Percentiles rank a stretch among this genome's conserved stretches.
These are phyloP conservation scores for Vitis hybrid DNA, from an alignment of 177 flowering plant genomes.

Conservation along the genomic window DNA sequence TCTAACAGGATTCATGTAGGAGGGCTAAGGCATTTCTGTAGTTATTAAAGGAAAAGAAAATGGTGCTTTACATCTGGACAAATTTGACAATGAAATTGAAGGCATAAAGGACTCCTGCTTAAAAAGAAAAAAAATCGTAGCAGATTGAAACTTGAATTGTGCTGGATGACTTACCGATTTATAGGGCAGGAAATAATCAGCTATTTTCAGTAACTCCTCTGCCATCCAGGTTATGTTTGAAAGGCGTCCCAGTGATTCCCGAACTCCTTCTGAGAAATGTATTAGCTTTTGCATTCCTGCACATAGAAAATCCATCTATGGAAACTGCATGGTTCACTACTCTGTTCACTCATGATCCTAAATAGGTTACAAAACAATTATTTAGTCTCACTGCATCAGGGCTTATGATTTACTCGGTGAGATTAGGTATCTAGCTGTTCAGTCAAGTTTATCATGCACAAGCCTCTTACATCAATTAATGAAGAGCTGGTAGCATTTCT, in stretches of 20 bases:
- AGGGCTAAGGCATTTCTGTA: neutral
- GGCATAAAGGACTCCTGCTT: no score
- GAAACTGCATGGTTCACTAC: neutral
- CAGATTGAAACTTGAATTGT: neutral
- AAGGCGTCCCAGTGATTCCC: constrained; percentile 76
- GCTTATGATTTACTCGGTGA: no score
- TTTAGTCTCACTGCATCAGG: no score
- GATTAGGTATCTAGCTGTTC: no score
- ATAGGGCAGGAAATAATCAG: constrained; percentile 57
- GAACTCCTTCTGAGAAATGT: constrained; percentile 65
- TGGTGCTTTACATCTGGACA: no score
- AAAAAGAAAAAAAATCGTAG: neutral
- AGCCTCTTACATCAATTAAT: no score
- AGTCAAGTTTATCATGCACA: no score
- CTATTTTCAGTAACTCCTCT: constrained; percentile 66
- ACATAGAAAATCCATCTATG: constrained; percentile 1
- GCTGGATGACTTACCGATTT: constrained; percentile 53
- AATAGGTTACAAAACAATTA: neutral
- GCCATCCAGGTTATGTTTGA: constrained; percentile 83
- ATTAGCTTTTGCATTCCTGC: constrained; percentile 67
- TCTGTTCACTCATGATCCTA: neutral
- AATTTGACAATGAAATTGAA: no score
- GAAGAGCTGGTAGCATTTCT: no score
- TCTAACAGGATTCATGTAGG: neutral
- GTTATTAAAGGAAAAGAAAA: no score